Evolutionary conservation across 2,329 filamentous ascomycete genomes (phyloP), one percentile per base, ranked within the genome.

Genomic region (Neonectria faginata): DNA sequence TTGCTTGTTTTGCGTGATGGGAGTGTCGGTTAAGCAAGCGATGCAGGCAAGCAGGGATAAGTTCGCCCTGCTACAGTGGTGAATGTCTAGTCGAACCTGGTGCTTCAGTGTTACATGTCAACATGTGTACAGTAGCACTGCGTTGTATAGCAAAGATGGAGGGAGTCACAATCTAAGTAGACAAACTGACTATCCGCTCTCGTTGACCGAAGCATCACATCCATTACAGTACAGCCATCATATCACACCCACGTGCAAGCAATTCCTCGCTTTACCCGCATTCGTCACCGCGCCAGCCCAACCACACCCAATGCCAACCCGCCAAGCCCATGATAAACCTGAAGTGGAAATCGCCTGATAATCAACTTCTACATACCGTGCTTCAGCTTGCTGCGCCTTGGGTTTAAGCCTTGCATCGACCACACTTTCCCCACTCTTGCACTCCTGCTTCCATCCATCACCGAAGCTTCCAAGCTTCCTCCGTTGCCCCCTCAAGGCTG

Each of bases 261-360:
- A n/a, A 14, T 11, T 29, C n/a, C 36, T 36, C 11, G 18, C 5
- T 45, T 25, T 14, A 7, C 10, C 42, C 7, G 42, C 20, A 25
- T 14, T 22, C 18, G 14, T 50, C 14, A 25, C 25, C 25, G 25
- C 25, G 25, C 25, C 2, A 22, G 59, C 53, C 57, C 44, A 27
- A 36, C 36, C 29, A 29, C 29, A 10, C 29, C 29, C 29, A 10
- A 29, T 29, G 29, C 29, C 29, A 29, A 10, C 8, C 29, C 12
- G 31, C 31, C 31, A 33, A 33, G 31, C 10, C 25, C 25, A 25
- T 25, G 31, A 33, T 29, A 29, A 29, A 8, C 29, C 9, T 29
- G 29, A 29, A 29, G 55, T 18, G 55, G 55, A 50, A 57, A 57
- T 42, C 50, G 31, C 55, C 25, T 39, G 20, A 50, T 50, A 47